phyloP scores from a whole-genome alignment of 2,329 filamentous ascomycete genomes.

The Cladophialophora exuberans region DNA sequence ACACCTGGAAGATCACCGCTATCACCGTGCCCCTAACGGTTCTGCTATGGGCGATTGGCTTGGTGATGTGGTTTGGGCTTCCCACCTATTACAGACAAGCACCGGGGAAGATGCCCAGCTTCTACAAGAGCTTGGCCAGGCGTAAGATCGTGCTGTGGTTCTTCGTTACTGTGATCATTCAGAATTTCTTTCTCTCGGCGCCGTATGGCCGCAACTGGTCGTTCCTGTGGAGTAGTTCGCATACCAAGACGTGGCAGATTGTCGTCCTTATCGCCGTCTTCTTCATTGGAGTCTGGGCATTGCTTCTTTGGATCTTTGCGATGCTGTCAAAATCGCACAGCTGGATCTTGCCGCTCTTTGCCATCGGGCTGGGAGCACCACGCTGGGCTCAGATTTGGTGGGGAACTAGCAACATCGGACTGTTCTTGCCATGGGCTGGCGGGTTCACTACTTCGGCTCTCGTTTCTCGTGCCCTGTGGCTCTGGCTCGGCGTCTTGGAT shows the following conservation, averaged over 20 bases:
- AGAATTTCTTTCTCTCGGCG: conserved; percentile 69
- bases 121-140: conserved; percentile 64
- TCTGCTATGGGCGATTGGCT: conserved; percentile 60
- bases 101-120: conserved; percentile 66
- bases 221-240: conserved; percentile 63
- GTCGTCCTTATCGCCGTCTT: conserved; percentile 54
- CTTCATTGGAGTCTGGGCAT: conserved; percentile 61
- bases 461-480: conserved; percentile 62
- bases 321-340: conserved; percentile 62
- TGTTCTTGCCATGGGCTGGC: conserved; percentile 66
- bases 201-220: conserved; percentile 70
- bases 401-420: conserved; percentile 63
- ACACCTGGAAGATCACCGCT: conserved; percentile 53
- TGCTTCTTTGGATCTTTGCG: conserved; percentile 56
- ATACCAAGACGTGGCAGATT: conserved; percentile 61
- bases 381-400: conserved; percentile 71
- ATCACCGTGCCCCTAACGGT: conserved; percentile 62
- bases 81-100: conserved; percentile 68
- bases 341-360: conserved; percentile 70
- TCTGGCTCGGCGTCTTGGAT: conserved; percentile 70
- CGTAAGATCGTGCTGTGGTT: conserved; percentile 71
- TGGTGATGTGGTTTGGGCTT: conserved; percentile 62
- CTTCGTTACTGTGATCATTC: conserved; percentile 64
- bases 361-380: conserved; percentile 67
- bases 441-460: conserved; percentile 56